Conservation (phyloP, 768 basidiomycete genomes). For the Tulasnella calospora region DNA sequence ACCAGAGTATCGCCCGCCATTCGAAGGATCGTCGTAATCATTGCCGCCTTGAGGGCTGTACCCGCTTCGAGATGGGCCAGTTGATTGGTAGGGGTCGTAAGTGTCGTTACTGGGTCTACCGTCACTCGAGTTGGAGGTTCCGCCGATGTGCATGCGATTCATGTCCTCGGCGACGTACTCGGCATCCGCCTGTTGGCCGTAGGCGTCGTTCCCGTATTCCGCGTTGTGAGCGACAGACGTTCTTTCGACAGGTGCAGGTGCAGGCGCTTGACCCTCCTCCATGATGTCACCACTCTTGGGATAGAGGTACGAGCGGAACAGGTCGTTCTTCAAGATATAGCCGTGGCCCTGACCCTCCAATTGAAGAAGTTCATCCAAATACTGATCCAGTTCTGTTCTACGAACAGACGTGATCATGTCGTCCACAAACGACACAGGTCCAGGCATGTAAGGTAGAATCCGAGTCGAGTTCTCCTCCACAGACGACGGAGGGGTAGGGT, state of each 20-base stretch:
- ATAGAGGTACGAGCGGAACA: constrained; percentile 78
- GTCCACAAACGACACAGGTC: constrained; percentile 79
- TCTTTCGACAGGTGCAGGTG: neutral
- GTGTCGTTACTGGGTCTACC: neutral
- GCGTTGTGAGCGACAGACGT: neutral
- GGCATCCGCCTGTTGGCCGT: neutral
- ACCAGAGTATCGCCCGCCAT: constrained; percentile 5
- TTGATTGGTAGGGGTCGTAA: neutral
- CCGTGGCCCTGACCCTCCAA: constrained; percentile 50
- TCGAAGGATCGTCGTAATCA: neutral
- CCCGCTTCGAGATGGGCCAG: neutral
- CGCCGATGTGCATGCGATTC: constrained; percentile 5
- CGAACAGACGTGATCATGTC: constrained; percentile 76
- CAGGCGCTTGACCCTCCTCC: constrained; percentile 11
- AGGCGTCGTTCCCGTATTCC: neutral
- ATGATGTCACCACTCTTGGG: constrained; percentile 70
- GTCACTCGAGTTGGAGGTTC: neutral
- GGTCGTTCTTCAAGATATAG: constrained; percentile 73
- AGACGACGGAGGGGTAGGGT: constrained; percentile 35
- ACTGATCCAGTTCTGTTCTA: constrained; percentile 80
- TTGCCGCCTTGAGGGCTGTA: neutral
- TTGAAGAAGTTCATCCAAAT: constrained; percentile 72
- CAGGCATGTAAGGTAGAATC: constrained; percentile 96
- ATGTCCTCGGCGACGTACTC: constrained; percentile 15
- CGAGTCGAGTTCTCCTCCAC: constrained; percentile 44